Evolutionary conservation across 2,329 filamentous ascomycete genomes (phyloP), one percentile per base, ranked within the genome.

Genomic region (Domatiomyces catenatus): DNA sequence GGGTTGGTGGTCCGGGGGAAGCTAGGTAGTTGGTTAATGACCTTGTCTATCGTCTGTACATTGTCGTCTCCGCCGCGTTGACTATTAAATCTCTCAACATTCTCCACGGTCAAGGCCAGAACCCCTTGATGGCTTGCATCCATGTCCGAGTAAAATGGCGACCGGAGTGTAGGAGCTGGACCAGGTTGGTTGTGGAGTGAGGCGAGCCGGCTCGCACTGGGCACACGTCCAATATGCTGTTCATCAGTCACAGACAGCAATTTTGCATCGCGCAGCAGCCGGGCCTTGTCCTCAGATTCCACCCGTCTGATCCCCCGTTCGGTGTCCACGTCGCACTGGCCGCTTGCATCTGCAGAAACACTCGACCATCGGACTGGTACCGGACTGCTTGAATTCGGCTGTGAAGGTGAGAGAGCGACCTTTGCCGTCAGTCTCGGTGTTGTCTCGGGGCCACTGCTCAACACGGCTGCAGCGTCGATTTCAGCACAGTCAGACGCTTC

Each of bases 261-360:
- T 57, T 76, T 77, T 52, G 76, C 72, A 57, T 79, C 74, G 15
- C 75, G 67, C 3, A 78, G 61, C 47, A 66, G 63, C 22, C 71
- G 72, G 2, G 76, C 75, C 60, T 74, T 74, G 56, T 79, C 76
- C 60, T 77, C 75, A 6, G 73, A 71, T 15, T 70, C 63, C 46
- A 71, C 69, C n/a, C 73, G 66, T 46, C 70, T 62, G 50, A 70
- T 62, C 3, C 64, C 69, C 24, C 69, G 64, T 44, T 75, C 72
- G 10, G 66, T 67, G 52, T 72, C 67, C n/a, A 61, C 66, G 24
- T 54, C 54, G 4, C 44, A 49, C 32, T 15, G 10, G 17, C 53
- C 56, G 8, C 47, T 51, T 8, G 54, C 49, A 12, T 52, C 49
- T 2, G 20, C 48, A 49, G 51, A 26, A 56, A 59, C 46, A 6